These are phyloP conservation scores for Talaromyces ruber DNA, from an alignment of 495 filamentous ascomycete genomes.

Conservation along the genomic window DNA sequence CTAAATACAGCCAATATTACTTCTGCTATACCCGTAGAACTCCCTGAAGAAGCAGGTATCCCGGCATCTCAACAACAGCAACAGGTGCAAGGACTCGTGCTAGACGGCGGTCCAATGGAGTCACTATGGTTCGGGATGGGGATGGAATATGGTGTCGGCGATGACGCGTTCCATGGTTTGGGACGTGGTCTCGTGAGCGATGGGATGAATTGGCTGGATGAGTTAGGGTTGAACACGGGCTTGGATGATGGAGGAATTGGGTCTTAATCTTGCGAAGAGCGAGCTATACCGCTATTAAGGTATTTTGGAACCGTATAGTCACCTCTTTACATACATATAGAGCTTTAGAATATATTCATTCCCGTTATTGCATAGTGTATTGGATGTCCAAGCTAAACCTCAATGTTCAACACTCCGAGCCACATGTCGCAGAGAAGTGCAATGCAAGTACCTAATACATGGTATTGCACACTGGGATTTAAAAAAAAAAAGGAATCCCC, in stretches of 20 bases:
- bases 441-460: neutral
- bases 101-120: neutral
- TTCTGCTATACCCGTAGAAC: neutral
- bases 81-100: neutral
- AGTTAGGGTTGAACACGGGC: neutral
- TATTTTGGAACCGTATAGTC: neutral
- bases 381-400: neutral
- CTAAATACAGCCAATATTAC: neutral
- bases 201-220: constrained; percentile 1
- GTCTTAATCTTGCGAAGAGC: neutral
- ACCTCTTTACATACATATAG: neutral
- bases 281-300: neutral
- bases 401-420: neutral
- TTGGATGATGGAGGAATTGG: neutral
- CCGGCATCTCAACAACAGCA: neutral
- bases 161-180: neutral
- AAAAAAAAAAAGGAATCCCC: neutral
- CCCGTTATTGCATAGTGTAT: neutral
- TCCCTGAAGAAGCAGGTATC: neutral
- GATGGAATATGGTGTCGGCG: neutral
- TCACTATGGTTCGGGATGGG: neutral
- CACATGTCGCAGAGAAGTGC: neutral
- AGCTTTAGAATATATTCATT: neutral
- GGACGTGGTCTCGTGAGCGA: neutral
- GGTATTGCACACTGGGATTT: neutral